Conservation (phyloP, 176 grass and related monocot genomes). For the Aechmea fasciata region DNA sequence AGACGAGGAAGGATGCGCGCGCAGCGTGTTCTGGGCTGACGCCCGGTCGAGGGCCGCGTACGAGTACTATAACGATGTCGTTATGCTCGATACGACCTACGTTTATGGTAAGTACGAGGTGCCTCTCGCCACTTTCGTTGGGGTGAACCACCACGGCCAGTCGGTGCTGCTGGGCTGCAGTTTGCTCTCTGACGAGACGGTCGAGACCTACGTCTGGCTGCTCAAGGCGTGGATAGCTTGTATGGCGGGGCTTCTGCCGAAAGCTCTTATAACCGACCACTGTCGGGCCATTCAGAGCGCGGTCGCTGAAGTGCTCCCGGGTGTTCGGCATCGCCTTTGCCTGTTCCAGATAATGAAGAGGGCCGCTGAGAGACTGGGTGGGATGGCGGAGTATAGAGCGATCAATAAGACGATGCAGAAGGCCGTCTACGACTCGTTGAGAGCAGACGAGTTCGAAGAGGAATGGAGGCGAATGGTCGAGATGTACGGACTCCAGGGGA, state of each 20-base stretch:
- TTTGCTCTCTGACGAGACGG: constrained; percentile 70
- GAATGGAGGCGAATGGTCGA: constrained; percentile 71
- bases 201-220: constrained; percentile 80
- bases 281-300: constrained; percentile 71
- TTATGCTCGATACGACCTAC: constrained; percentile 75
- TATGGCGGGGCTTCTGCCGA: constrained; percentile 80
- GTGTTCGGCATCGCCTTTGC: constrained; percentile 69
- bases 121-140: constrained; percentile 81
- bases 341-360: constrained; percentile 88
- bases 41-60: constrained; percentile 69
- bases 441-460: constrained; percentile 64
- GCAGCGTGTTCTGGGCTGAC: constrained; percentile 89
- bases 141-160: constrained; percentile 91
- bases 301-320: constrained; percentile 66
- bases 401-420: constrained; percentile 85
- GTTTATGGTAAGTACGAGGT: constrained; percentile 63
- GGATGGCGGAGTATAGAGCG: constrained; percentile 60
- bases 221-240: constrained; percentile 93
- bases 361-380: constrained; percentile 54
- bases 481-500: constrained; percentile 57
- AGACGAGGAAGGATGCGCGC: constrained; percentile 60
- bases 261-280: constrained; percentile 68
- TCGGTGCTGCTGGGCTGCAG: constrained; percentile 65
- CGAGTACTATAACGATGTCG: constrained; percentile 74
- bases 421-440: constrained; percentile 76